phyloP scores from a whole-genome alignment of 805 yeast genomes.

The Grigorovia humatica region DNA sequence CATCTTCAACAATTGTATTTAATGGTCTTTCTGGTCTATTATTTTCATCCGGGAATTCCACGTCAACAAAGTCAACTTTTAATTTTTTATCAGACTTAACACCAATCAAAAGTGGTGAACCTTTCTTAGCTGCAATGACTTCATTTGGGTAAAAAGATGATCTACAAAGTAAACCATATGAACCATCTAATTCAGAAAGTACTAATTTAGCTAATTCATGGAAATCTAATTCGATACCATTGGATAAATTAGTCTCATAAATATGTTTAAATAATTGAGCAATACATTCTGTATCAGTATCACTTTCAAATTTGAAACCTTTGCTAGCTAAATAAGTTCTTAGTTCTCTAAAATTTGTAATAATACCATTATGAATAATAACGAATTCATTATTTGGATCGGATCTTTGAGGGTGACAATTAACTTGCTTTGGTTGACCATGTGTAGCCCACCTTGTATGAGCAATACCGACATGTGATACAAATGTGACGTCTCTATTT shows the following conservation, averaged over 20 bases:
- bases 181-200: slow-evolving; percentile 88
- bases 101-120: slow-evolving; percentile 94
- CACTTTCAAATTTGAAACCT: slow-evolving; percentile 78
- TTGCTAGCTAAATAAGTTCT: slow-evolving; percentile 69
- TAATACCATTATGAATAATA: slow-evolving; percentile 95
- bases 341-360: slow-evolving; percentile 88
- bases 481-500: slow-evolving; percentile 55
- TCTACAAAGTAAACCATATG: slow-evolving; percentile 90
- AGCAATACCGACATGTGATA: slow-evolving; percentile 90
- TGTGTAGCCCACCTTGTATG: slow-evolving; percentile 99
- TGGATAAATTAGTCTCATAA: slow-evolving; percentile 63
- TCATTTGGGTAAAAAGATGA: slow-evolving; percentile 91
- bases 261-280: slow-evolving; percentile 90
- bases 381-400: slow-evolving; percentile 76
- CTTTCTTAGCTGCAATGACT: slow-evolving; percentile 93
- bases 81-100: slow-evolving; percentile 91
- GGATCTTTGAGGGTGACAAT: slow-evolving; percentile 95
- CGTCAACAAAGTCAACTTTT: slow-evolving; percentile 96
- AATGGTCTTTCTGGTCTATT: slow-evolving; percentile 27
- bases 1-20: slow-evolving; percentile 13
- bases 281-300: slow-evolving; percentile 96
- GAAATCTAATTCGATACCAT: slow-evolving; percentile 76
- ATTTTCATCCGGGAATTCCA: slow-evolving; percentile 75
- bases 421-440: slow-evolving; percentile 76
- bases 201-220: slow-evolving; percentile 89